phyloP scores from a whole-genome alignment of 805 yeast genomes.

The Ogataea paradorogensis region DNA sequence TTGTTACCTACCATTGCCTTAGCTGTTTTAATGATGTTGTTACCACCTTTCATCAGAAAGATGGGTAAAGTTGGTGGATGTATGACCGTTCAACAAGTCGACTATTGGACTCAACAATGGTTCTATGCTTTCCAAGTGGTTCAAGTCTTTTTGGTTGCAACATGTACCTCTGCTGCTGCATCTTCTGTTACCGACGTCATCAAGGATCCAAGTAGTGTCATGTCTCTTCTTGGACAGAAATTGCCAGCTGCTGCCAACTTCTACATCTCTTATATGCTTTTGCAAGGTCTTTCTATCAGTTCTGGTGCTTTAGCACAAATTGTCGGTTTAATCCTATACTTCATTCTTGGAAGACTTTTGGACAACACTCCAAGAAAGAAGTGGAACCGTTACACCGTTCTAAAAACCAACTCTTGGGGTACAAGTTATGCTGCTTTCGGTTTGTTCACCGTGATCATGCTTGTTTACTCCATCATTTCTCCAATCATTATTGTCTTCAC shows the following conservation, averaged over 20 bases:
- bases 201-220: conserved; percentile 63
- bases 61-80: conserved; percentile 76
- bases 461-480: conserved; percentile 76
- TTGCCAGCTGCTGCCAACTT: conserved; percentile 91
- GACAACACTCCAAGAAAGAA: conserved; percentile 90
- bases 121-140: conserved; percentile 88
- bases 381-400: conserved; percentile 70
- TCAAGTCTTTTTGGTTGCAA: conserved; percentile 81
- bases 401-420: conserved; percentile 77
- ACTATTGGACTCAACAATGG: conserved; percentile 82
- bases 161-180: conserved; percentile 80
- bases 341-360: conserved; percentile 64
- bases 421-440: conserved; percentile 76
- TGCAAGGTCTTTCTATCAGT: conserved; percentile 77
- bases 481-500: conserved; percentile 71
- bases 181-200: conserved; percentile 72
- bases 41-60: conserved; percentile 78
- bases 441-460: conserved; percentile 65
- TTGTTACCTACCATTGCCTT: conserved; percentile 79
- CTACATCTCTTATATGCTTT: conserved; percentile 75
- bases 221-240: conserved; percentile 68
- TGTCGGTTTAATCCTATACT: conserved; percentile 67
- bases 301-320: conserved; percentile 77
- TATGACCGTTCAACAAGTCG: conserved; percentile 68
- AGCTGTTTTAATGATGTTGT: conserved; percentile 77